Percentiles rank a stretch among this genome's conserved stretches.
phyloP scores from a whole-genome alignment of 495 filamentous ascomycete species.

The Neurospora sp. region DNA sequence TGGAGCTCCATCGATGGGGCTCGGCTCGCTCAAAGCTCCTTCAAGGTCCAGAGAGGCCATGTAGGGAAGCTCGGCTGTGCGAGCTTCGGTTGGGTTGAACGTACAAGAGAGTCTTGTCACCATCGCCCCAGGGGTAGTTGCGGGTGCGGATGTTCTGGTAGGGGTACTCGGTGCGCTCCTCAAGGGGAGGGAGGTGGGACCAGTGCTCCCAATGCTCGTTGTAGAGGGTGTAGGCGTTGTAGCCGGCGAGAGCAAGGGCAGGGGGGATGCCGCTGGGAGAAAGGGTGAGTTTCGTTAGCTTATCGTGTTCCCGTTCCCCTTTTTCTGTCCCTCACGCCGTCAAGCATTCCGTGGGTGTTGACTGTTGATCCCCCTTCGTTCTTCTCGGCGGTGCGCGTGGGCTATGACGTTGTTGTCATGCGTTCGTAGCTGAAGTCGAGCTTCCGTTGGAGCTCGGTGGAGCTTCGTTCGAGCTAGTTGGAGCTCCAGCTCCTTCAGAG shows the following conservation, averaged over 20 bases:
- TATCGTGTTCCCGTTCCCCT: slow-evolving; percentile 3
- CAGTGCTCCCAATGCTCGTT: slow-evolving; percentile 94
- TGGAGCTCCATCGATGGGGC: not conserved
- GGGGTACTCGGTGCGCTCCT: slow-evolving; percentile 81
- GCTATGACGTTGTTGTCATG: not conserved
- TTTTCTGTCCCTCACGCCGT: not conserved
- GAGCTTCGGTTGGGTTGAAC: slow-evolving; percentile 5
- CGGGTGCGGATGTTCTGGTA: slow-evolving; percentile 90
- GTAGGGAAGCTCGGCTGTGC: not conserved
- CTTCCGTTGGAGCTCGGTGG: not conserved
- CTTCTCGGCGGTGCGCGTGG: not conserved
- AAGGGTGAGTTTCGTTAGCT: slow-evolving; percentile 9
- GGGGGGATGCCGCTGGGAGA: slow-evolving; percentile 54
- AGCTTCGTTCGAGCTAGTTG: not conserved
- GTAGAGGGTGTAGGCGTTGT: slow-evolving; percentile 86
- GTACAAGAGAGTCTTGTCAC: slow-evolving; percentile 61
- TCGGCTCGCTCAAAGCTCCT: not conserved
- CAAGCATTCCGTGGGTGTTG: not conserved
- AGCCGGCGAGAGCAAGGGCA: slow-evolving; percentile 52
- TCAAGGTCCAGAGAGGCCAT: not conserved
- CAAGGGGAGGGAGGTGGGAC: slow-evolving; percentile 72
- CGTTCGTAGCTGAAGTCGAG: not conserved
- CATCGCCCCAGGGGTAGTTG: slow-evolving; percentile 86
- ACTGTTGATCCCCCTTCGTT: not conserved
- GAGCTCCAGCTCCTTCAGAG: not conserved